phyloP scores from a whole-genome alignment of 768 basidiomycete species.

The Amanita rubescens region DNA sequence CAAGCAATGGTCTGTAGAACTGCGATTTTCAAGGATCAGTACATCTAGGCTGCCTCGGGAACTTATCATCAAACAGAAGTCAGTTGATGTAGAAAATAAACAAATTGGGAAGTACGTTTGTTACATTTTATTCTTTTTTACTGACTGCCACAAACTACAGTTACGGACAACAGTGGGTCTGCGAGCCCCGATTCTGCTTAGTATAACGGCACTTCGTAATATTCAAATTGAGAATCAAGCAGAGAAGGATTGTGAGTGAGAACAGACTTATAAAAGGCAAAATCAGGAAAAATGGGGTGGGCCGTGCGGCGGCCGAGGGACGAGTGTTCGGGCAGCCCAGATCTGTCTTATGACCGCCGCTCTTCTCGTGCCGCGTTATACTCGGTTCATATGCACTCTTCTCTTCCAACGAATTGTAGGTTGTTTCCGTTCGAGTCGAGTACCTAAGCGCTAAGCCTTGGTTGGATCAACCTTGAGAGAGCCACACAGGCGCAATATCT shows the following conservation, averaged over 20 bases:
- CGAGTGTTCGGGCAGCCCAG: conserved; percentile 11
- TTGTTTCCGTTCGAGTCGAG: conserved; percentile 10
- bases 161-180: too few species aligned
- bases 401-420: conserved; percentile 57
- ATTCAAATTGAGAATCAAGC: too few species aligned
- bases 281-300: background rate
- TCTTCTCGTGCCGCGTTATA: background rate
- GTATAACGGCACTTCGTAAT: too few species aligned
- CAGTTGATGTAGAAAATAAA: too few species aligned
- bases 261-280: conserved; percentile 3
- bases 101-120: too few species aligned
- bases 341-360: conserved; percentile 10
- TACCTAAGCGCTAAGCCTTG: conserved; percentile 2
- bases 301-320: background rate
- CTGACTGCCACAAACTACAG: too few species aligned
- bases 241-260: background rate
- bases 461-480: conserved; percentile 58
- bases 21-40: too few species aligned
- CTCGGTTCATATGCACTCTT: conserved; percentile 39
- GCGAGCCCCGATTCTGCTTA: too few species aligned
- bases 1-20: too few species aligned
- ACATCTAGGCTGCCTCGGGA: too few species aligned
- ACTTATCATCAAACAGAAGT: too few species aligned
- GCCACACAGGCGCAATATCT: conserved; percentile 61
- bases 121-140: too few species aligned